These are phyloP conservation scores for Dichotomopilus funicola DNA, from an alignment of 2,329 filamentous ascomycete genomes.

Conservation along the genomic window DNA sequence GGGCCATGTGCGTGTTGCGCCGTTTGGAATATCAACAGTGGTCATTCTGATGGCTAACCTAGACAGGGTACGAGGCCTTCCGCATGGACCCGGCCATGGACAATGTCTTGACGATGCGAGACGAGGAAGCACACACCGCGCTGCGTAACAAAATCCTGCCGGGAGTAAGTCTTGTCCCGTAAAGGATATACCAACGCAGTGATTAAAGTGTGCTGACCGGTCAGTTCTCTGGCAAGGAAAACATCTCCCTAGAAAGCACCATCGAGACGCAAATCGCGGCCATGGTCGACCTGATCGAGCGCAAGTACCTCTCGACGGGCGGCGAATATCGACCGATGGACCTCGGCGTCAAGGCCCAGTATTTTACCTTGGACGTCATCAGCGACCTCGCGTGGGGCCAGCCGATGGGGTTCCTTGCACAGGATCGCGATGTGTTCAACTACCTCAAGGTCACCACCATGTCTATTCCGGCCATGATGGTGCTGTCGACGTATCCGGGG, in stretches of 20 bases:
- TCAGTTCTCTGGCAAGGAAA: not conserved
- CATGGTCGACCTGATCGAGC: constrained; percentile 36
- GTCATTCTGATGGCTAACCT: constrained; percentile 39
- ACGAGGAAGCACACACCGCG: not conserved
- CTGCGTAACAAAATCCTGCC: not conserved
- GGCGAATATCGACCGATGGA: constrained; percentile 39
- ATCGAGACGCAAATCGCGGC: not conserved
- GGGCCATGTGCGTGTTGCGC: constrained; percentile 36
- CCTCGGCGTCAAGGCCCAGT: constrained; percentile 42
- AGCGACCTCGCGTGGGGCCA: constrained; percentile 46
- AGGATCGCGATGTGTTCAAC: constrained; percentile 41
- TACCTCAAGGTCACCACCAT: constrained; percentile 32
- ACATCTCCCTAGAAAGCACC: not conserved
- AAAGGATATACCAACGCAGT: not conserved
- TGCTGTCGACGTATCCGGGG: not conserved
- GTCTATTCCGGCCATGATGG: not conserved
- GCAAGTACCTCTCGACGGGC: constrained; percentile 37
- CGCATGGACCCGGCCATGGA: not conserved
- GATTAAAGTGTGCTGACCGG: not conserved
- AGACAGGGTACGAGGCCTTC: constrained; percentile 4
- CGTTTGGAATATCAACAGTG: constrained; percentile 38
- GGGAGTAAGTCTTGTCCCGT: not conserved
- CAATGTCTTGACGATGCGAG: not conserved
- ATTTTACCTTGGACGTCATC: constrained; percentile 51
- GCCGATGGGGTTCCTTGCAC: constrained; percentile 43